Conservation (phyloP, 148 eudicot species). For the Cornus florida region DNA sequence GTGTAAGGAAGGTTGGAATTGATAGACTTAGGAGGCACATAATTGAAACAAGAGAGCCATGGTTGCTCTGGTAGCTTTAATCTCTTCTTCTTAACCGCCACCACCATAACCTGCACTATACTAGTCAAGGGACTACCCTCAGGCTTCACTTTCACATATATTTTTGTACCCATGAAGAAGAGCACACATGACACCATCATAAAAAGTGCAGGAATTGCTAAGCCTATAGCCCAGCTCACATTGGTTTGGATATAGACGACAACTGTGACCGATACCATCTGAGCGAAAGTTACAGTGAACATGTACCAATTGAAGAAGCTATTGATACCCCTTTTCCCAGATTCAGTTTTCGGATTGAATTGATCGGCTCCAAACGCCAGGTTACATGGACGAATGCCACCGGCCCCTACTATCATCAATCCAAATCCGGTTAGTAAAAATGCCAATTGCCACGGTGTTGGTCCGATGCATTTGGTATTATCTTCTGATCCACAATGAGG, state of each 20-base stretch:
- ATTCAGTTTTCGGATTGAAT: conserved; percentile 74
- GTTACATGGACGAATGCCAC: conserved; percentile 80
- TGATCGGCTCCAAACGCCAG: conserved; percentile 95
- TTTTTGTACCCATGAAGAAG: conserved; percentile 57
- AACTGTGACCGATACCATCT: conserved; percentile 65
- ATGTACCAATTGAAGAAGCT: conserved; percentile 98
- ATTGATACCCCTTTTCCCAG: conserved; percentile 74
- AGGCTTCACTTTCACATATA: conserved; percentile 76
- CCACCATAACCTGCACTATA: conserved; percentile 62
- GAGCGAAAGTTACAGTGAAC: conserved; percentile 80
- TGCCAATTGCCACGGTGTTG: conserved; percentile 53
- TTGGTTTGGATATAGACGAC: conserved; percentile 77
- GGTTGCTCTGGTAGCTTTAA: conserved; percentile 39
- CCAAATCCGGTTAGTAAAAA: conserved; percentile 58
- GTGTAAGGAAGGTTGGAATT: conserved; percentile 67
- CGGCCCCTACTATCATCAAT: conserved; percentile 70
- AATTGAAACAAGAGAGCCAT: conserved; percentile 35
- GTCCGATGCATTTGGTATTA: conserved; percentile 36
- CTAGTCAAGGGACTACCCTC: conserved; percentile 72
- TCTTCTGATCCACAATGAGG: conserved; percentile 46
- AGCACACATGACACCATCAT: conserved; percentile 58
- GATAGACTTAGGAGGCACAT: conserved; percentile 49
- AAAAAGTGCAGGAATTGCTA: conserved; percentile 65
- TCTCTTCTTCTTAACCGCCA: conserved; percentile 58
- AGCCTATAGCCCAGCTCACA: conserved; percentile 77